Base-by-base conservation (phyloP, 2,329 filamentous ascomycete species). In the Aspergillus piperis region DNA sequence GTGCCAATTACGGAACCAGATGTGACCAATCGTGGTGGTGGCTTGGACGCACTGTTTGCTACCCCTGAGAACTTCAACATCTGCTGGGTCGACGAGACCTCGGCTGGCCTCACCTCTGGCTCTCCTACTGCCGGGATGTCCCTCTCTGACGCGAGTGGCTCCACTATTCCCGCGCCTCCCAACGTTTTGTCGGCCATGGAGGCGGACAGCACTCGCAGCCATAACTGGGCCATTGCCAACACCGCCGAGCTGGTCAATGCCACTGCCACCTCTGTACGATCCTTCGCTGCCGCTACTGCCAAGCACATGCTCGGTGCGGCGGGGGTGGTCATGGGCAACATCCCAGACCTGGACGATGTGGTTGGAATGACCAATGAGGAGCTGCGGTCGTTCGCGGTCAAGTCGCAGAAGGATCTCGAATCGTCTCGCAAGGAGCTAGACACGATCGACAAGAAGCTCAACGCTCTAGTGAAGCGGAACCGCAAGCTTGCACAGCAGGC, bases 381-480 rank as follows among this genome's bases (percentile, higher is more conserved):
- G 39, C 66, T 81, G 23, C 71, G 73, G 42, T 66, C 71, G 13
- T 76, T 79, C 54, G 72, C 78, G 11, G 65, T 72, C 47, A 74
- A 73, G 49, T 77, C 77, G 4, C 77, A 80, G 27, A 84, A 87
- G 56, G 89, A 94, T 74, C 88, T 92, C 77, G 89, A 92, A 65
- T 80, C 81, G 8, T 84, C 93, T 66, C 87, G 88, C 73, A 83
- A 83, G 66, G 88, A 94, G 61, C 87, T 92, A 68, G 82, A 81
- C 57, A 60, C 70, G 4, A 69, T 78, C 38, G 79, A 81, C 62
- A 81, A 81, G 67, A 77, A 79, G 62, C 69, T 78, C 27, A 65
- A 64, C 23, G 76, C 72, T 10, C 63, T 79, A 23, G 72, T 79
- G 39, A 78, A 78, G 49, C 71, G 77, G 10, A 79, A 79, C 66